phyloP scores from a whole-genome alignment of 2,329 filamentous ascomycete species.

The Fusarium odoratissimum region DNA sequence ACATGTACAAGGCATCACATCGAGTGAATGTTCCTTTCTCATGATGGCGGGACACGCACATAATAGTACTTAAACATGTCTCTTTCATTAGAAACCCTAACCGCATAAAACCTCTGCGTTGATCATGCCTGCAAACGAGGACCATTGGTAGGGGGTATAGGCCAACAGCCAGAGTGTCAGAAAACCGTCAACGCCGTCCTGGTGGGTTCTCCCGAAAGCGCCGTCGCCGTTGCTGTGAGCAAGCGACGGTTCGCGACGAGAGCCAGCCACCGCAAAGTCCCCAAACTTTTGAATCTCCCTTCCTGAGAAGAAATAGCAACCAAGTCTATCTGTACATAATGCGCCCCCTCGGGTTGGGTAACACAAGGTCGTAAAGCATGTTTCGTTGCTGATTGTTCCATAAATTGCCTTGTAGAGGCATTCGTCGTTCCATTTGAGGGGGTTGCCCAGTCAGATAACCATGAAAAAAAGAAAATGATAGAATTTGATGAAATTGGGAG shows the following conservation, averaged over 20 bases:
- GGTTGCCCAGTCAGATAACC: slow-evolving; percentile 45
- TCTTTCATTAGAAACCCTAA: slow-evolving; percentile 52
- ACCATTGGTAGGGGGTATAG: slow-evolving; percentile 55
- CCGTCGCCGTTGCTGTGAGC: slow-evolving; percentile 36
- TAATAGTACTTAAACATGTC: slow-evolving; percentile 40
- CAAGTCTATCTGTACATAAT: slow-evolving; percentile 57
- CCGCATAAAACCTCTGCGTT: slow-evolving; percentile 51
- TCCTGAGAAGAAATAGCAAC: slow-evolving; percentile 54
- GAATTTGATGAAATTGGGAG: slow-evolving; percentile 13
- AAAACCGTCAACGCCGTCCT: slow-evolving; percentile 57
- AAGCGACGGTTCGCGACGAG: slow-evolving; percentile 39
- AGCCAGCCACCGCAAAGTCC: slow-evolving; percentile 47
- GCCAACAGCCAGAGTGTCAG: slow-evolving; percentile 54
- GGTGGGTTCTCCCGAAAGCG: slow-evolving; percentile 46
- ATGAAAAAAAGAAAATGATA: slow-evolving; percentile 48
- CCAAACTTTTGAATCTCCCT: slow-evolving; percentile 52
- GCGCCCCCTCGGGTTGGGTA: slow-evolving; percentile 44
- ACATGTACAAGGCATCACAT: neutral
- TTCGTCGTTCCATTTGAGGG: slow-evolving; percentile 43
- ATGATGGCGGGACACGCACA: neutral
- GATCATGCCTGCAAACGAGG: slow-evolving; percentile 51
- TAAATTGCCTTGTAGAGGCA: slow-evolving; percentile 39
- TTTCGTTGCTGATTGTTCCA: slow-evolving; percentile 45
- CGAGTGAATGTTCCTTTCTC: neutral
- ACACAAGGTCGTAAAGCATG: slow-evolving; percentile 46